Conservation (phyloP, 495 filamentous ascomycete genomes). For the Evernia prunastri region DNA sequence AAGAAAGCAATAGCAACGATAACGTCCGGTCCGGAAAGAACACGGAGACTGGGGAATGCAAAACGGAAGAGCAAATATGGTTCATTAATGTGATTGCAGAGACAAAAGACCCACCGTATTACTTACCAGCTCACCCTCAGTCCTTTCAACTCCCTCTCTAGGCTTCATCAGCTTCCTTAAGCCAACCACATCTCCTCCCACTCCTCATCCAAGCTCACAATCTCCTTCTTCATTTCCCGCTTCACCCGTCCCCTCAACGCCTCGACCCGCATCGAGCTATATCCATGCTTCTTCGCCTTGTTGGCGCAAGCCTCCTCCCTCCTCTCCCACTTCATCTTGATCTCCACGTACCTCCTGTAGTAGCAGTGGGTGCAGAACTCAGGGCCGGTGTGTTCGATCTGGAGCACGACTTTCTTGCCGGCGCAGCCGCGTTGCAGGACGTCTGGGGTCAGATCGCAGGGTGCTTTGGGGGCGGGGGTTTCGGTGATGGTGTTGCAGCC, state of each 20-base stretch:
- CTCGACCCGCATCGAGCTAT: neutral
- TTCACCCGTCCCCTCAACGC: neutral
- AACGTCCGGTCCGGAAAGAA: no score
- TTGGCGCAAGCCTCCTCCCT: neutral
- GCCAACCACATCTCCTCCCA: neutral
- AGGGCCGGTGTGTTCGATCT: neutral
- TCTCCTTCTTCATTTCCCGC: neutral
- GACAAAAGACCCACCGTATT: neutral
- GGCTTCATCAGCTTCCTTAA: neutral
- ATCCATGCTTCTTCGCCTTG: neutral
- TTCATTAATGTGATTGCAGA: no score
- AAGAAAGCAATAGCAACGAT: no score
- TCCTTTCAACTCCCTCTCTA: neutral
- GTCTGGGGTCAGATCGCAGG: neutral
- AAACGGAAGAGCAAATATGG: no score
- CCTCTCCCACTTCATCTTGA: neutral
- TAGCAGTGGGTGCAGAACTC: neutral
- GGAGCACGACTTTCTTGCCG: neutral
- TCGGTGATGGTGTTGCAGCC: neutral
- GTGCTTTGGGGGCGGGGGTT: neutral
- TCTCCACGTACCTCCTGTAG: neutral
- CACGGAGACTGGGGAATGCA: no score
- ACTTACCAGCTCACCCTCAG: neutral
- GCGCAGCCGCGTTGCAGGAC: neutral
- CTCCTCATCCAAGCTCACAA: neutral